Evolutionary conservation across 257 asterid genomes (phyloP).

Genomic region (Solanum peruvianum): DNA sequence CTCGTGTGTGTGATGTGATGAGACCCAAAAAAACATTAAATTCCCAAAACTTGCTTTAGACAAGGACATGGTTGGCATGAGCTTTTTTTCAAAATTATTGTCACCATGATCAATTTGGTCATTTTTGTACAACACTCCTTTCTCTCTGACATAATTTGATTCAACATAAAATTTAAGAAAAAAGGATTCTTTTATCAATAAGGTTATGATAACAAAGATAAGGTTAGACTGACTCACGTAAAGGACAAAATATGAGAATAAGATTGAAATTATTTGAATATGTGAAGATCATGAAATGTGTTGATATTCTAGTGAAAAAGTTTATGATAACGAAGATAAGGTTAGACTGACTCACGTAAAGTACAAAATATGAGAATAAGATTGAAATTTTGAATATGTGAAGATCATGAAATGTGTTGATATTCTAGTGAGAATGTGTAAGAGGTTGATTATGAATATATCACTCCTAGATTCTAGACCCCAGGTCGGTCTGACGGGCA

Average conservation of each 20-base stretch:
- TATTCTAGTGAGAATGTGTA: neutral
- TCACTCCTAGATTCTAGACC: neutral
- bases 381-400: neutral
- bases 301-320: too few species aligned
- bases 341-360: neutral
- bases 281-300: too few species aligned
- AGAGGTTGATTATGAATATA: neutral
- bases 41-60: neutral
- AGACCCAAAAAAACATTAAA: neutral
- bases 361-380: neutral
- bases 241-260: neutral
- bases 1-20: neutral
- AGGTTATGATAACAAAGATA: neutral
- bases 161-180: neutral
- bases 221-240: neutral
- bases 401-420: neutral
- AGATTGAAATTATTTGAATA: neutral
- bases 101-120: neutral
- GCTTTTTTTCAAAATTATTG: neutral
- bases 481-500: too few species aligned
- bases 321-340: neutral
- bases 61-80: neutral
- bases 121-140: neutral
- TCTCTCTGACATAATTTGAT: neutral
- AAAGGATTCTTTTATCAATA: neutral